These are phyloP conservation scores for Cubamyces lactineus DNA, from an alignment of 768 basidiomycete species.

Conservation along the genomic window DNA sequence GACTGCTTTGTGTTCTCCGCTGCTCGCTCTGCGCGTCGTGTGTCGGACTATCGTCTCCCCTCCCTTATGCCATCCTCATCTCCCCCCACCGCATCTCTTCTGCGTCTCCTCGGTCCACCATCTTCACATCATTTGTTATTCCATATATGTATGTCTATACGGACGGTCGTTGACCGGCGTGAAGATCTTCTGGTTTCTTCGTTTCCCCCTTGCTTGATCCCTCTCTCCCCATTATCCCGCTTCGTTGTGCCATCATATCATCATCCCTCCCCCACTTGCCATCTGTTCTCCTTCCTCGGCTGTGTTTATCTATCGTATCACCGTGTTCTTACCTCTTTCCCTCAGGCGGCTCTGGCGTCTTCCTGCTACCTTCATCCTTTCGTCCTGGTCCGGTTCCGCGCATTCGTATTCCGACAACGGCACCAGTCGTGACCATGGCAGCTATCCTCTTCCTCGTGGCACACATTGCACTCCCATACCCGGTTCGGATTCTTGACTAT, in stretches of 20 bases:
- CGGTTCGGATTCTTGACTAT: constrained; percentile 4
- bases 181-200: constrained; percentile 5
- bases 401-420: too few relatives aligned
- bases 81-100: neutral
- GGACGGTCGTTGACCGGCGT: constrained; percentile 18
- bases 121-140: constrained; percentile 24
- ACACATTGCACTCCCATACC: neutral
- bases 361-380: neutral
- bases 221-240: constrained; percentile 3
- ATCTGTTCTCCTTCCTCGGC: neutral
- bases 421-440: too few relatives aligned
- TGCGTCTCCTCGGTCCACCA: constrained; percentile 7
- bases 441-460: too few relatives aligned
- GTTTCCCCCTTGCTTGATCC: neutral
- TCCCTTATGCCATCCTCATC: neutral
- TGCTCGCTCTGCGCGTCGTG: constrained; percentile 5
- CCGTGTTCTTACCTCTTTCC: neutral
- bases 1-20: neutral
- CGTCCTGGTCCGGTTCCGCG: too few relatives aligned
- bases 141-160: constrained; percentile 24
- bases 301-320: neutral
- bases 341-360: neutral
- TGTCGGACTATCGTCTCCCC: neutral
- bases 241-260: constrained; percentile 12
- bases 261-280: neutral